phyloP scores from a whole-genome alignment of 2,329 filamentous ascomycete genomes.

The Colletotrichum nymphaeae region DNA sequence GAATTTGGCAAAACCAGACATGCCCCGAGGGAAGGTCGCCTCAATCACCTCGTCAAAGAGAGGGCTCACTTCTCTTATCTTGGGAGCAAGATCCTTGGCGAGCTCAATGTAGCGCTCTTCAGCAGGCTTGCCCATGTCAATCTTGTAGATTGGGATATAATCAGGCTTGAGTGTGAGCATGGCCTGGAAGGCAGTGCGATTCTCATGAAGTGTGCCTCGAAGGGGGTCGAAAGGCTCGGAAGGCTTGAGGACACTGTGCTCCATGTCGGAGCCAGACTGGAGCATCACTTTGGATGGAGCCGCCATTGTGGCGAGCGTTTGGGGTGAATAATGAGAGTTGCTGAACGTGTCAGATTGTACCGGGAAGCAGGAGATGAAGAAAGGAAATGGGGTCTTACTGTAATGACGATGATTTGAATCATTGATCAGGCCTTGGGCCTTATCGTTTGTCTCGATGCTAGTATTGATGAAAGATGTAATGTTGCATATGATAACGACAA shows the following conservation, averaged over 20 bases:
- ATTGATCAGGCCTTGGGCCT: not conserved
- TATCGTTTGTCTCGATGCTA: not conserved
- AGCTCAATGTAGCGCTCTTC: slow-evolving; percentile 61
- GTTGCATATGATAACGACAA: not conserved
- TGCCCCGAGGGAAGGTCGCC: slow-evolving; percentile 35
- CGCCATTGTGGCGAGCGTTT: no score
- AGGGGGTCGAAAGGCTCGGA: not conserved
- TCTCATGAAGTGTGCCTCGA: not conserved
- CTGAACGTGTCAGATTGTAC: not conserved
- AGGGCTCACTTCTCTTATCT: slow-evolving; percentile 53
- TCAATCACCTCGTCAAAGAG: slow-evolving; percentile 63
- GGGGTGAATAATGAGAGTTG: no score
- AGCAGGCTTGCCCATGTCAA: slow-evolving; percentile 66
- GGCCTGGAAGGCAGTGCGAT: not conserved
- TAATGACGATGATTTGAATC: not conserved
- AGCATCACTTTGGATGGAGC: no score
- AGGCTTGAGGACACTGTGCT: not conserved
- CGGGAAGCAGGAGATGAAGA: not conserved
- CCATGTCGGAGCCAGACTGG: no score
- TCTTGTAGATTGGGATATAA: slow-evolving; percentile 42
- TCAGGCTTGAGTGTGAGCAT: not conserved
- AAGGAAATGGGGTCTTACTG: not conserved
- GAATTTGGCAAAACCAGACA: slow-evolving; percentile 43
- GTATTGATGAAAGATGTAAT: not conserved
- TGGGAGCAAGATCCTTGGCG: slow-evolving; percentile 54